Evolutionary conservation across 192 early-diverging fungal species (phyloP).

Genomic region (Coemansia umbellata): DNA sequence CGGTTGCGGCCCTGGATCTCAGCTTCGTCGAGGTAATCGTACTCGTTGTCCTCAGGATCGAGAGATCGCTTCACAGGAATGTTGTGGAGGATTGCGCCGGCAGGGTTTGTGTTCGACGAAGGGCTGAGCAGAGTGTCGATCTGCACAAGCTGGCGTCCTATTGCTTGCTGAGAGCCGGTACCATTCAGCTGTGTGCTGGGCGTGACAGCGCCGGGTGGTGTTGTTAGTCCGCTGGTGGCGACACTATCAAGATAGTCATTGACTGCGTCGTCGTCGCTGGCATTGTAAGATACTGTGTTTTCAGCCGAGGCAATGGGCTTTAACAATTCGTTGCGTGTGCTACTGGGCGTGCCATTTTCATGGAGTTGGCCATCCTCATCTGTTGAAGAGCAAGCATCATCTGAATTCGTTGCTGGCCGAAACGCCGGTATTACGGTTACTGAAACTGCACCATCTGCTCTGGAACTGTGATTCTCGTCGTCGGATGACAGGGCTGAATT

Average conservation of each 20-base stretch:
- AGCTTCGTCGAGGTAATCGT: slow-evolving; percentile 47
- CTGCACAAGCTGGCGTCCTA: slow-evolving; percentile 34
- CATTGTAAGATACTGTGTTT: slow-evolving; percentile 17
- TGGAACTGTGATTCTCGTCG: neutral
- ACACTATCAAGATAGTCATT: slow-evolving; percentile 28
- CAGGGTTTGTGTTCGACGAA: neutral
- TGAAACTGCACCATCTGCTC: neutral
- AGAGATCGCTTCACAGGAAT: slow-evolving; percentile 1
- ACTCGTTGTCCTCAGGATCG: slow-evolving; percentile 22
- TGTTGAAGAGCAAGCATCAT: neutral
- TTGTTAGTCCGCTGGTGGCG: slow-evolving; percentile 14
- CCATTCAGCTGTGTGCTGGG: neutral
- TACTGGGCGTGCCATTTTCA: neutral
- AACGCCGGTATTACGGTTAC: slow-evolving; percentile 25
- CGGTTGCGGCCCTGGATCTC: slow-evolving; percentile 48
- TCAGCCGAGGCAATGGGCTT: neutral
- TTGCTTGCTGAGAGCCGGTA: neutral
- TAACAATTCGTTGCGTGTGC: neutral
- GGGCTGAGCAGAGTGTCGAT: slow-evolving; percentile 23
- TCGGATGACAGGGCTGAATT: neutral
- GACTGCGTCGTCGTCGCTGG: slow-evolving; percentile 26
- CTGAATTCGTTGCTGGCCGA: slow-evolving; percentile 19
- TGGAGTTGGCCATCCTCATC: neutral
- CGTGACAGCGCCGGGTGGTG: slow-evolving; percentile 2
- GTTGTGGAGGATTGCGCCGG: slow-evolving; percentile 3